phyloP scores from a whole-genome alignment of 208 protist species.

The Leishmania amazonensis region DNA sequence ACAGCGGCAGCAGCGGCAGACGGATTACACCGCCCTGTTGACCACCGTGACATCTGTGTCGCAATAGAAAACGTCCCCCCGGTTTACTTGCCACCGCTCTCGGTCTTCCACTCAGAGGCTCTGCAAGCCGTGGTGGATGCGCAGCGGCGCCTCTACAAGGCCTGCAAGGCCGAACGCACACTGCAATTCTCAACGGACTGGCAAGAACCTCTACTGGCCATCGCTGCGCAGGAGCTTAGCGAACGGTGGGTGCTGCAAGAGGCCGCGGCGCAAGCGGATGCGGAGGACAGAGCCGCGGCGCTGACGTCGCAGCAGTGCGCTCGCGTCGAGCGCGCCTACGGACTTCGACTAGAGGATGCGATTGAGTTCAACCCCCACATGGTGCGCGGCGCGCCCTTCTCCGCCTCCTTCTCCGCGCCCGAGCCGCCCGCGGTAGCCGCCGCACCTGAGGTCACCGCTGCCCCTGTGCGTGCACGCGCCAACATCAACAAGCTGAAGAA shows the following conservation, averaged over 20 bases:
- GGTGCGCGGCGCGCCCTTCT: not conserved
- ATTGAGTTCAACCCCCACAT: constrained; percentile 35
- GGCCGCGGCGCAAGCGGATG: constrained; percentile 25
- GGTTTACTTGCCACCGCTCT: constrained; percentile 65
- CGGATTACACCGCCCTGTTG: constrained; percentile 7
- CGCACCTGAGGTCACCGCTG: constrained; percentile 1
- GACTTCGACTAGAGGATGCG: constrained; percentile 44
- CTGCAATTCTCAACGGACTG: constrained; percentile 30
- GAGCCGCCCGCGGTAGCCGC: not conserved
- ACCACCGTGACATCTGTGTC: constrained; percentile 9
- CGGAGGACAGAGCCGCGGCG: constrained; percentile 45
- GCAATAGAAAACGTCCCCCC: constrained; percentile 36
- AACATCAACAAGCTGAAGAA: constrained; percentile 2
- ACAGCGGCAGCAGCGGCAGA: constrained; percentile 1
- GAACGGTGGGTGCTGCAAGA: constrained; percentile 25
- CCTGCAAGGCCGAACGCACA: constrained; percentile 27
- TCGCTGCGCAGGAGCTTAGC: constrained; percentile 28
- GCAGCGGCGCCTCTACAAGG: constrained; percentile 36
- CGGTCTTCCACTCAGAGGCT: constrained; percentile 45
- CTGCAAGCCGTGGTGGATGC: constrained; percentile 40
- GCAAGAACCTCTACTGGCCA: constrained; percentile 27
- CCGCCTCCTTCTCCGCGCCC: not conserved
- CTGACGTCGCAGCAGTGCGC: constrained; percentile 50
- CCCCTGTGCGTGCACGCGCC: not conserved
- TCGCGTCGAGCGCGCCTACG: constrained; percentile 59